Conservation (phyloP, 148 eudicot species). For the Chenopodium album region DNA sequence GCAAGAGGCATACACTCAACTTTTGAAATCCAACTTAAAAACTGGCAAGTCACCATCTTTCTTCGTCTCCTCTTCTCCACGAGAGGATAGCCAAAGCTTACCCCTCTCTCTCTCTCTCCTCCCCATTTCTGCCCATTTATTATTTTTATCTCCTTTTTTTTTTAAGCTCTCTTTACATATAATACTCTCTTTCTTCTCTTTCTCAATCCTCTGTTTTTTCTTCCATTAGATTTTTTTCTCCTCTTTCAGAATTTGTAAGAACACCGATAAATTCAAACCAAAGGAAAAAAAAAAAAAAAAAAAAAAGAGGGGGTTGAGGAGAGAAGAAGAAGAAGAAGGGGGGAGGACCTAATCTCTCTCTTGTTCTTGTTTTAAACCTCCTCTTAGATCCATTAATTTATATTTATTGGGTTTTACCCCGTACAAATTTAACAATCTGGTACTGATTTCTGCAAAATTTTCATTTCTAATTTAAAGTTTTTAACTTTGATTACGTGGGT, state of each 20-base stretch:
- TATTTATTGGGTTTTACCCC: neutral
- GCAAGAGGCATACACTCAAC: constrained; percentile 3
- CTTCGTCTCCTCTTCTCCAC: constrained; percentile 52
- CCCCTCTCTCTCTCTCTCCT: constrained; percentile 31
- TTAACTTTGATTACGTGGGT: constrained; percentile 9
- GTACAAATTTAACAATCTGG: constrained; percentile 5
- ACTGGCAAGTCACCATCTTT: constrained; percentile 55
- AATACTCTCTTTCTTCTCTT: constrained; percentile 35
- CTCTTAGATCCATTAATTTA: constrained; percentile 48
- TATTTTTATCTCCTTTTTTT: constrained; percentile 37
- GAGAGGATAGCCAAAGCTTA: constrained; percentile 62
- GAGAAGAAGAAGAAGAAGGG: constrained; percentile 44
- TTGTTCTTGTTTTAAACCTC: constrained; percentile 47
- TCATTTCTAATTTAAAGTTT: constrained; percentile 7
- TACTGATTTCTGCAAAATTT: constrained; percentile 23
- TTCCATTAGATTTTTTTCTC: constrained; percentile 16
- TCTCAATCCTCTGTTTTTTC: constrained; percentile 16
- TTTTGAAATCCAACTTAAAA: constrained; percentile 32
- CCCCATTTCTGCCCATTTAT: constrained; percentile 28
- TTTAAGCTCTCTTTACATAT: constrained; percentile 30
- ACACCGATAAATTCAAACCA: neutral
- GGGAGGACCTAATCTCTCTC: constrained; percentile 49
- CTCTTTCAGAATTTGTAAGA: constrained; percentile 13
- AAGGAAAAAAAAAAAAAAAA: constrained; percentile 23
- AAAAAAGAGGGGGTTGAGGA: constrained; percentile 16